phyloP scores from a whole-genome alignment of 495 filamentous ascomycete species.

The Mycothermus thermophilus region DNA sequence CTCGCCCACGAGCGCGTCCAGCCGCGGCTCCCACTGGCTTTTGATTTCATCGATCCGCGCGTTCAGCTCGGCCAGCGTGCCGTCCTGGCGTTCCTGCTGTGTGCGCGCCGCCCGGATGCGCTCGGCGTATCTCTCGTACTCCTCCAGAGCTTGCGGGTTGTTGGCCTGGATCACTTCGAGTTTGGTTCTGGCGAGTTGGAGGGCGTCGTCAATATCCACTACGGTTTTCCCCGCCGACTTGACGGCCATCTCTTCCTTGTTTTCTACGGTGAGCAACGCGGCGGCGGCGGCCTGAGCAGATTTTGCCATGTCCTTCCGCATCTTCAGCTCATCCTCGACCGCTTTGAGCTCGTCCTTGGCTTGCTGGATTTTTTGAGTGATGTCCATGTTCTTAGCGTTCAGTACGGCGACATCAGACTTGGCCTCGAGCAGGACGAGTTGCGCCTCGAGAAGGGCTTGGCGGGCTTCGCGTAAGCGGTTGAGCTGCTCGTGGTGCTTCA shows the following conservation, averaged over 20 bases:
- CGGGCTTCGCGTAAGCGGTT: slow-evolving; percentile 43
- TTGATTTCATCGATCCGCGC: slow-evolving; percentile 40
- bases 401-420: slow-evolving; percentile 58
- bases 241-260: slow-evolving; percentile 19
- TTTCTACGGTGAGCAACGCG: not conserved
- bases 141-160: slow-evolving; percentile 58
- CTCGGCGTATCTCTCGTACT: slow-evolving; percentile 58
- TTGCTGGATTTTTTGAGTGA: slow-evolving; percentile 38
- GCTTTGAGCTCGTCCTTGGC: slow-evolving; percentile 13
- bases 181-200: slow-evolving; percentile 57
- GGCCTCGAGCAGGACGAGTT: slow-evolving; percentile 63
- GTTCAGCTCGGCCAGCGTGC: slow-evolving; percentile 42
- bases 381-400: slow-evolving; percentile 44
- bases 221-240: slow-evolving; percentile 29
- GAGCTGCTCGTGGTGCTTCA: slow-evolving; percentile 47
- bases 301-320: slow-evolving; percentile 1
- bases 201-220: slow-evolving; percentile 58
- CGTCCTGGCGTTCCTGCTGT: slow-evolving; percentile 27
- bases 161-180: slow-evolving; percentile 70
- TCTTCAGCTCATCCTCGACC: slow-evolving; percentile 11
- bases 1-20: slow-evolving; percentile 61
- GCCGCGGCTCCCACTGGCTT: slow-evolving; percentile 65
- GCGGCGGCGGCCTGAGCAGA: not conserved
- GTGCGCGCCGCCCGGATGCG: slow-evolving; percentile 32
- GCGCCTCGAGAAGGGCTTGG: slow-evolving; percentile 49